A percentile compares a stretch with the other conserved stretches of the same genome.
Conservation (phyloP, 2,329 filamentous ascomycete species). For the Apiospora phragmitis region DNA sequence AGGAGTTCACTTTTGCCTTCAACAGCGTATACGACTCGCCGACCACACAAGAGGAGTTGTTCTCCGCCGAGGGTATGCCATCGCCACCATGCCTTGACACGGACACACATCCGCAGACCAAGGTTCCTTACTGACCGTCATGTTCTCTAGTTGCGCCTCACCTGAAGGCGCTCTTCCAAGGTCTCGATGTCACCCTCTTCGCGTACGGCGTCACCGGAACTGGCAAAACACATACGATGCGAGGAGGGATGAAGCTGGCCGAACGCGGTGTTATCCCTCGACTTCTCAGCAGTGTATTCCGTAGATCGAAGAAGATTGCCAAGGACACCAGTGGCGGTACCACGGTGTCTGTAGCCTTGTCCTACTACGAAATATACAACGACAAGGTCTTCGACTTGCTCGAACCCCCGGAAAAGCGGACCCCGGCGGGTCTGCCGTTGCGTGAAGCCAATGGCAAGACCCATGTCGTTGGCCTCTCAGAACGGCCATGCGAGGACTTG, state of each 20-base stretch:
- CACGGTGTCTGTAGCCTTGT: conserved; percentile 72
- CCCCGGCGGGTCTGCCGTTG: conserved; percentile 75
- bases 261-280: conserved; percentile 88
- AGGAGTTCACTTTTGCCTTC: conserved; percentile 93
- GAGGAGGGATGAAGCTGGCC: conserved; percentile 81
- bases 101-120: neutral
- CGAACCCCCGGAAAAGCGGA: conserved; percentile 84
- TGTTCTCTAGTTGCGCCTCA: conserved; percentile 72
- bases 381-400: conserved; percentile 93
- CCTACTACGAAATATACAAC: conserved; percentile 97
- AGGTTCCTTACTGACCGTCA: conserved; percentile 18
- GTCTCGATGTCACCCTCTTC: conserved; percentile 85
- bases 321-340: conserved; percentile 75
- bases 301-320: conserved; percentile 79
- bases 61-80: conserved; percentile 78
- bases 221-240: conserved; percentile 95
- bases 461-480: conserved; percentile 81
- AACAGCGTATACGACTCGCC: conserved; percentile 85
- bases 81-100: conserved; percentile 6
- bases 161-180: conserved; percentile 88
- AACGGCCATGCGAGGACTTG: conserved; percentile 77
- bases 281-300: conserved; percentile 81
- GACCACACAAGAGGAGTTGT: conserved; percentile 82
- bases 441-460: conserved; percentile 86
- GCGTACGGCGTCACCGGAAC: conserved; percentile 93